Base-by-base conservation (phyloP, 257 asterid genomes). In the Nicotiana tomentosiformis region DNA sequence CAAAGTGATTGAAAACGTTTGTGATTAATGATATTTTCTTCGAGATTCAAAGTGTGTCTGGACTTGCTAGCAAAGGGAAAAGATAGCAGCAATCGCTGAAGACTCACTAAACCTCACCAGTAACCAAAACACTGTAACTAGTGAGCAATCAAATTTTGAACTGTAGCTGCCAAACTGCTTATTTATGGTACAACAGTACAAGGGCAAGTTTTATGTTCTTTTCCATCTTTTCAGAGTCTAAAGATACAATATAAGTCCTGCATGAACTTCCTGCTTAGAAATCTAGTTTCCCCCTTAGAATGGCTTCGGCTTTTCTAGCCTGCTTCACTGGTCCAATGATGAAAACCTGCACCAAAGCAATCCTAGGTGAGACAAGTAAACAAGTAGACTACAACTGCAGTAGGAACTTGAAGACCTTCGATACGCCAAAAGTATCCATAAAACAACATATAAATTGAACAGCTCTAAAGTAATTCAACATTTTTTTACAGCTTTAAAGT, bases 281-380 rank as follows among this genome's bases (percentile, higher is more conserved):
- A 79, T 90, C 90, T 90, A 90, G 83, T 86, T 88, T 91, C 26
- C 97, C 99, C 88, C 97, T 89, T 43, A 95, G 46, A 89, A 94
- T 93, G 67, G 99, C 98, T 84, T 91, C 95, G 49, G 98, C 99
- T 91, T 95, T 95, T 89, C 89, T 90, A 76, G 93, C 97, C 87
- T 94, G 92, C 89, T 85, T 88, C 53, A 87, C 91, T 4, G 98
- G 92, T 70, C 99, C 99, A 57, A 95, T 93, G 55, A 95, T 85
- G 93, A 95, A 95, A 32, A 91, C 97, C 99, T 95, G 91, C 90
- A 84, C 37, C 58, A 39, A 69, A 58, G 72, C 57, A 80, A 60
- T 37, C 37, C 37, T 80, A 20, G 69, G 49, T 60, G 35, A 62
- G 60, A 80, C 60, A 78, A 78, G 67, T 51, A 35, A 56, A 33